These are phyloP conservation scores for Erodium chrysanthum DNA, from an alignment of 441 rosid genomes.

Conservation along the genomic window DNA sequence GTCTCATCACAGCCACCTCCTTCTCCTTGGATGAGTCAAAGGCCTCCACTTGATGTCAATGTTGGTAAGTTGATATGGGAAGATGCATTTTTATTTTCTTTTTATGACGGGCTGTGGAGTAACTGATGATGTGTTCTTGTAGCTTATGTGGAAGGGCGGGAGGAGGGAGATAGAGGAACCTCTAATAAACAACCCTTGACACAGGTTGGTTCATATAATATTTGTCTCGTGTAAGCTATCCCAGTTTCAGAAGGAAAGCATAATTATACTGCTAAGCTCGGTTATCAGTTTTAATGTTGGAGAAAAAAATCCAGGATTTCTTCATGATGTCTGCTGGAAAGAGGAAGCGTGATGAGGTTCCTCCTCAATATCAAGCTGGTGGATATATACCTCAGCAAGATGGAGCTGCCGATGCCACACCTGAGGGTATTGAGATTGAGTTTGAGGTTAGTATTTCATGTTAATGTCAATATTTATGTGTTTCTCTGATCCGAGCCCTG, in stretches of 20 bases:
- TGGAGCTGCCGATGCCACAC: conserved; percentile 62
- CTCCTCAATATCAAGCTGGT: conserved; percentile 65
- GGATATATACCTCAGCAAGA: conserved; percentile 91
- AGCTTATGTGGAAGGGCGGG: conserved; percentile 94
- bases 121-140: conserved; percentile 18
- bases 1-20: conserved; percentile 58
- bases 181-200: conserved; percentile 53
- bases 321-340: conserved; percentile 69
- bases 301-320: conserved; percentile 58
- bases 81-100: background rate
- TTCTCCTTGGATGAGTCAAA: conserved; percentile 76
- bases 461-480: conserved; percentile 26
- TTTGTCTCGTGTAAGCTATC: background rate
- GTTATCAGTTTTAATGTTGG: conserved; percentile 24
- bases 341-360: conserved; percentile 83
- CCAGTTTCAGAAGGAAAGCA: conserved; percentile 10
- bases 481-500: too few relatives aligned
- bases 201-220: conserved; percentile 39
- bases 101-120: conserved; percentile 18
- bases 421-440: conserved; percentile 29
- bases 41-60: conserved; percentile 83
- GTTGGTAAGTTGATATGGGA: conserved; percentile 55
- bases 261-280: conserved; percentile 11
- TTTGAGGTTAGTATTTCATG: conserved; percentile 17
- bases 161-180: conserved; percentile 70